These are phyloP conservation scores for Tetraselmis striata DNA, from an alignment of 139 green algal genomes.

Conservation along the genomic window DNA sequence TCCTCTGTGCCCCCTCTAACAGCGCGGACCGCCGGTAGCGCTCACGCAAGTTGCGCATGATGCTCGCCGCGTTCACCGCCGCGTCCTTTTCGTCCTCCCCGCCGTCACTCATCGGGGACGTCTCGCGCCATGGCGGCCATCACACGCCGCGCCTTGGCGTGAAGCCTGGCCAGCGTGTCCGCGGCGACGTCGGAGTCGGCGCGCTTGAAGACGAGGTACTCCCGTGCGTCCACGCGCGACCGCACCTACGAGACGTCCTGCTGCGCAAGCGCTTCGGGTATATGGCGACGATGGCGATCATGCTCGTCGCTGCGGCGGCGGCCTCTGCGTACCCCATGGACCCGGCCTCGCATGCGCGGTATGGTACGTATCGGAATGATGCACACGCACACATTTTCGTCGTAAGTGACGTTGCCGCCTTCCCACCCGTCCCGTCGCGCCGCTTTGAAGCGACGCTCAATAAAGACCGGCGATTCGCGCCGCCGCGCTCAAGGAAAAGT, in stretches of 20 bases:
- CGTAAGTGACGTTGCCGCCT: no score
- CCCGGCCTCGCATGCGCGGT: no score
- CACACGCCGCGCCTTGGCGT: not conserved
- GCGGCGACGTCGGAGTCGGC: constrained; percentile 11
- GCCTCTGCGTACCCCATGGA: no score
- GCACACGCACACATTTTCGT: no score
- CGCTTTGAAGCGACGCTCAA: no score
- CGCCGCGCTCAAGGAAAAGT: no score
- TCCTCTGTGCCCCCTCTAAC: constrained; percentile 15
- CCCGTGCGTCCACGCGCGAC: not conserved
- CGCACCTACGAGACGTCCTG: constrained; percentile 8
- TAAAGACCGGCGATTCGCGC: no score
- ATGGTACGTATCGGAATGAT: no score
- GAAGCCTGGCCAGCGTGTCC: constrained; percentile 5
- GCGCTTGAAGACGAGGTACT: constrained; percentile 14
- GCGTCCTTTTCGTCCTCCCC: not conserved
- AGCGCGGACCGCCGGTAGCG: constrained; percentile 13
- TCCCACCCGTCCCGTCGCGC: no score
- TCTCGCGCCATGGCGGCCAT: constrained; percentile 14
- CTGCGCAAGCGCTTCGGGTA: constrained; percentile 8
- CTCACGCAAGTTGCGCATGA: not conserved
- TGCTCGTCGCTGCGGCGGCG: no score
- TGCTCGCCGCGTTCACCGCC: no score
- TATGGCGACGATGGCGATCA: constrained; percentile 14
- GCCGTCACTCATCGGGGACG: no score